Evolutionary conservation across 306 rosid species (phyloP).

Genomic region (Senna siamea): DNA sequence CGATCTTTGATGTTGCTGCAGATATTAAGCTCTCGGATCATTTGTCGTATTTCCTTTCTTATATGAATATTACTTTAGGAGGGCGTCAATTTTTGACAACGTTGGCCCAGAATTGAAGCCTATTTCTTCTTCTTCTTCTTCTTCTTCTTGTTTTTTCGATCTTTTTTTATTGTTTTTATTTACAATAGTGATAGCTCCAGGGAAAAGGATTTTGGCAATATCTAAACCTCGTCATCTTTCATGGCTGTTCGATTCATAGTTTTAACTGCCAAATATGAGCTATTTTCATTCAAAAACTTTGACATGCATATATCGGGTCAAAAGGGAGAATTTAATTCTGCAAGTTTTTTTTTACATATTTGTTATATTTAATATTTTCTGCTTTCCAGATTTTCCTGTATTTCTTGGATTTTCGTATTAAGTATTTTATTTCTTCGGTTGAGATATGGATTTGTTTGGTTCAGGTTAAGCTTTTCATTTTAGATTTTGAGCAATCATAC

Average conservation of each 20-base stretch:
- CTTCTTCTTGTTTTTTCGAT: too few species aligned
- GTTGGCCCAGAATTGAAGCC: conserved; percentile 1
- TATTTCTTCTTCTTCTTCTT: conserved; percentile 16
- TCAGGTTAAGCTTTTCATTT: not conserved
- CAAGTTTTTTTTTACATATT: not conserved
- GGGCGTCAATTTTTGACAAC: conserved; percentile 13
- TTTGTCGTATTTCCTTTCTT: conserved; percentile 22
- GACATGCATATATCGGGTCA: conserved; percentile 29
- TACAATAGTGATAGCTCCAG: not conserved
- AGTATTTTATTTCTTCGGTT: not conserved
- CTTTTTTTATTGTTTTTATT: too few species aligned
- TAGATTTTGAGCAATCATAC: conserved; percentile 32
- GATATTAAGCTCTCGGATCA: conserved; percentile 23
- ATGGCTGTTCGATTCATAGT: not conserved
- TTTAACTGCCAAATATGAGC: conserved; percentile 24
- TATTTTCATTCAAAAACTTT: conserved; percentile 20
- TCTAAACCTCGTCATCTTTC: conserved; percentile 23
- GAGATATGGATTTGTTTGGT: conserved; percentile 33
- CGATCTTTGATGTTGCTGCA: conserved; percentile 39
- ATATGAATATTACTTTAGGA: conserved; percentile 19
- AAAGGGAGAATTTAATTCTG: conserved; percentile 34
- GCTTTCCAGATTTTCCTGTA: conserved; percentile 11
- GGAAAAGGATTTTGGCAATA: not conserved
- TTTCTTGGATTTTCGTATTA: not conserved
- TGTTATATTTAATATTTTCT: not conserved